These are phyloP conservation scores for Phytophthora ohioensis DNA, from an alignment of 352 stramenopile genomes.

Conservation along the genomic window DNA sequence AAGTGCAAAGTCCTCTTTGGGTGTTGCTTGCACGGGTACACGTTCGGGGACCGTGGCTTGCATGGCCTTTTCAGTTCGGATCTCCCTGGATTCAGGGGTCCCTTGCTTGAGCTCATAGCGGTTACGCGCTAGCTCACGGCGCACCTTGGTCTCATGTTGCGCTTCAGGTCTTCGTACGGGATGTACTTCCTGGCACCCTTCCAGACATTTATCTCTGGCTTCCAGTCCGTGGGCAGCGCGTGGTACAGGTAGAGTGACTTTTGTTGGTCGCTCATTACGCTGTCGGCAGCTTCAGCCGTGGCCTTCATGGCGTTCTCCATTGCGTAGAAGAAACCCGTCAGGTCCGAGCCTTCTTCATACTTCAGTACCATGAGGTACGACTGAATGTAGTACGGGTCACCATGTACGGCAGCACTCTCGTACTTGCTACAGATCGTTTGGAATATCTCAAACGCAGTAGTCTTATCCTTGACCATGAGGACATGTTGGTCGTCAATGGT, in stretches of 20 bases:
- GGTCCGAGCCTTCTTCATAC: slow-evolving; percentile 3
- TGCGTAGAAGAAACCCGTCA: slow-evolving; percentile 3
- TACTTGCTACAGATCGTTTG: slow-evolving; percentile 10
- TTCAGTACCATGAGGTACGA: slow-evolving; percentile 1
- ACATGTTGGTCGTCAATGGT: slow-evolving; percentile 15
- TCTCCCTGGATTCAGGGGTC: slow-evolving; percentile 7
- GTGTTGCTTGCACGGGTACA: too few species aligned
- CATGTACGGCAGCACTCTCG: neutral
- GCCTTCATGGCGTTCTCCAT: slow-evolving; percentile 8
- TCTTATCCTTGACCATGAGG: slow-evolving; percentile 8
- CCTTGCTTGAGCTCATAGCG: slow-evolving; percentile 18
- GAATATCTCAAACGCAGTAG: slow-evolving; percentile 8
- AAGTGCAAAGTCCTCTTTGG: neutral
- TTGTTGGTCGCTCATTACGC: neutral
- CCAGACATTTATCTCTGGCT: neutral
- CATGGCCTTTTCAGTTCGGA: slow-evolving; percentile 12
- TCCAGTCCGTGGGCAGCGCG: neutral
- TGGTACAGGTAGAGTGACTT: neutral
- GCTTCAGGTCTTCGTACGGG: neutral
- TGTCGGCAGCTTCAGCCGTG: neutral
- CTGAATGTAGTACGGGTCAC: slow-evolving; percentile 9
- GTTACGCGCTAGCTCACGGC: slow-evolving; percentile 3
- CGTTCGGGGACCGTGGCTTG: neutral
- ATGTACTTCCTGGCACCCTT: slow-evolving; percentile 1
- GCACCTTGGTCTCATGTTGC: slow-evolving; percentile 20